Conservation (phyloP, 129 eudicot genomes). For the Arctium minus region DNA sequence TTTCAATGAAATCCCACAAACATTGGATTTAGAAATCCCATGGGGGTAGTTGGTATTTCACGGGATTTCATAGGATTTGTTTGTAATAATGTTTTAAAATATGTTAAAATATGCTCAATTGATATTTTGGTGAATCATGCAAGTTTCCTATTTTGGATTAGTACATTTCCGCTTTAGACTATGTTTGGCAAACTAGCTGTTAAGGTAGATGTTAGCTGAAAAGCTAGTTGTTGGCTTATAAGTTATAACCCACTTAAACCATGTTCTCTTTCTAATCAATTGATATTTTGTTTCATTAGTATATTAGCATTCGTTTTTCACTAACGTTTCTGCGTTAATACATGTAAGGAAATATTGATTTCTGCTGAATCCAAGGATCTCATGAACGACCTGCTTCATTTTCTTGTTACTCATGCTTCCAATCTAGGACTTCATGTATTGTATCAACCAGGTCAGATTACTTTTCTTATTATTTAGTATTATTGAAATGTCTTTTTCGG, state of each 20-base stretch:
- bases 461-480: background rate
- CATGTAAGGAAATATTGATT: conserved; percentile 54
- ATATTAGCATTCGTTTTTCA: background rate
- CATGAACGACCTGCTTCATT: conserved; percentile 47
- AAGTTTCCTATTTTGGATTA: background rate
- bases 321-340: background rate
- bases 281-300: background rate
- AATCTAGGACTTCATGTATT: conserved; percentile 38
- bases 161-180: background rate
- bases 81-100: too few relatives aligned
- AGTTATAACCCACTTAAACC: background rate
- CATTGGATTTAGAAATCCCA: too few relatives aligned
- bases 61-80: too few relatives aligned
- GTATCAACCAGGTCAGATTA: conserved; percentile 52
- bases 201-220: background rate
- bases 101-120: background rate
- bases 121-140: background rate
- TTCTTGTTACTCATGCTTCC: conserved; percentile 36
- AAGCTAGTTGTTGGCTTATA: background rate
- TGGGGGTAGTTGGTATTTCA: too few relatives aligned
- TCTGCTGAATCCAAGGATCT: conserved; percentile 58
- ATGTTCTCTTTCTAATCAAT: background rate
- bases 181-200: background rate
- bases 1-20: too few relatives aligned
- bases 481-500: background rate